Evolutionary conservation across 805 yeast species (phyloP).

Genomic region (Metschnikowia proteae): DNA sequence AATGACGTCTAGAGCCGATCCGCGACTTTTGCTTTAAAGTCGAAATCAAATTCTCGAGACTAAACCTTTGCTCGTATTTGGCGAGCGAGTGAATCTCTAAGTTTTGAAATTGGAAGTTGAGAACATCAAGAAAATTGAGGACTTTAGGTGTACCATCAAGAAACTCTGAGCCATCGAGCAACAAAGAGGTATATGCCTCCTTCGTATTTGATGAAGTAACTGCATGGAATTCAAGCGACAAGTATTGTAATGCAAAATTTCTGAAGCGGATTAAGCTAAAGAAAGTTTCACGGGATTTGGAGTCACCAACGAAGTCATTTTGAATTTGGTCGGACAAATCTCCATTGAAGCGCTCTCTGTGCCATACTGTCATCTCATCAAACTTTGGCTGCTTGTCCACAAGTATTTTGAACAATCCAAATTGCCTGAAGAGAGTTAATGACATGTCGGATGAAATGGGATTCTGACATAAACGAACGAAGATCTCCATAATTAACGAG

Average conservation of each 20-base stretch:
- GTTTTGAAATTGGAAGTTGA: constrained; percentile 52
- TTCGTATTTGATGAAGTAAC: constrained; percentile 47
- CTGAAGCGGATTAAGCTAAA: constrained; percentile 60
- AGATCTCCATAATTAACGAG: constrained; percentile 54
- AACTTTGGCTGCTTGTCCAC: constrained; percentile 53
- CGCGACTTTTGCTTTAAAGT: constrained; percentile 7
- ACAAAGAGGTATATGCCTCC: constrained; percentile 46
- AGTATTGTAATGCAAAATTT: constrained; percentile 55
- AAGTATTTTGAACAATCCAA: constrained; percentile 47
- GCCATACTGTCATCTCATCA: constrained; percentile 54
- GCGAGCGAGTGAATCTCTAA: constrained; percentile 41
- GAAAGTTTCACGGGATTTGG: constrained; percentile 47
- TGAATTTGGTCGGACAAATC: constrained; percentile 27
- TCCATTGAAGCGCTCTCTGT: constrained; percentile 40
- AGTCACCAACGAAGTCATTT: constrained; percentile 34
- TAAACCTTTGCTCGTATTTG: constrained; percentile 24
- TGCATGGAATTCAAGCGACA: constrained; percentile 71
- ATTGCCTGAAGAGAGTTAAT: constrained; percentile 50
- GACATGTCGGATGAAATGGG: constrained; percentile 50
- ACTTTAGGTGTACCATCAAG: constrained; percentile 63
- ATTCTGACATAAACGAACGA: constrained; percentile 59
- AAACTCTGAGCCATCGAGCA: constrained; percentile 50
- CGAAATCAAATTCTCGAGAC: constrained; percentile 28
- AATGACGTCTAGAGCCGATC: constrained; percentile 2
- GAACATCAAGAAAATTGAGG: constrained; percentile 60